Evolutionary conservation across 2,329 filamentous ascomycete species (phyloP).

Genomic region (Epicoccum sorghinum): DNA sequence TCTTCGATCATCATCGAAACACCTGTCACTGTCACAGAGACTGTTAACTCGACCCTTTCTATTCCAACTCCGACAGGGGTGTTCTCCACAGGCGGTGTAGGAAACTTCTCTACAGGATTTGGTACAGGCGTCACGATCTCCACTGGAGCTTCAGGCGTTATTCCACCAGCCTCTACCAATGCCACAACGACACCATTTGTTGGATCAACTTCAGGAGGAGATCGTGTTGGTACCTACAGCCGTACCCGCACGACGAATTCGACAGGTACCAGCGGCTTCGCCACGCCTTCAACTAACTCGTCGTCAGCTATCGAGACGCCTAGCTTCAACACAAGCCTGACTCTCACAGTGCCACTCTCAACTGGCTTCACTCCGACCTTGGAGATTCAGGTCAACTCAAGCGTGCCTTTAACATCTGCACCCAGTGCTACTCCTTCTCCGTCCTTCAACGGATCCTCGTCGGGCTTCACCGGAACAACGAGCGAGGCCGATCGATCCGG

Average conservation of each 20-base stretch:
- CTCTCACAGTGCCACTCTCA: slow-evolving; percentile 1
- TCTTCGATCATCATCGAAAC: background rate
- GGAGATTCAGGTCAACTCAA: slow-evolving; percentile 1
- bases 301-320: slow-evolving; percentile 1
- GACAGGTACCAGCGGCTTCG: slow-evolving; percentile 17
- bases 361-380: slow-evolving; percentile 1
- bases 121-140: slow-evolving; percentile 3
- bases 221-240: background rate
- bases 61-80: background rate
- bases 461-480: background rate
- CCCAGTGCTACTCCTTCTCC: background rate
- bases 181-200: background rate
- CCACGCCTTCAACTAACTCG: slow-evolving; percentile 1
- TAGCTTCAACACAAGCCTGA: background rate
- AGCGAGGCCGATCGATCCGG: slow-evolving; percentile 3
- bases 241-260: slow-evolving; percentile 4
- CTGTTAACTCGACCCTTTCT: slow-evolving; percentile 3
- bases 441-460: slow-evolving; percentile 1
- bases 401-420: background rate
- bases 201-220: background rate
- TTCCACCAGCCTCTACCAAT: slow-evolving; percentile 6
- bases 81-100: slow-evolving; percentile 9
- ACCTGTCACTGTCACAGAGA: background rate
- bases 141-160: background rate
- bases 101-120: slow-evolving; percentile 12